Conservation (phyloP, 495 filamentous ascomycete genomes). For the Tuber microsphaerosporum region DNA sequence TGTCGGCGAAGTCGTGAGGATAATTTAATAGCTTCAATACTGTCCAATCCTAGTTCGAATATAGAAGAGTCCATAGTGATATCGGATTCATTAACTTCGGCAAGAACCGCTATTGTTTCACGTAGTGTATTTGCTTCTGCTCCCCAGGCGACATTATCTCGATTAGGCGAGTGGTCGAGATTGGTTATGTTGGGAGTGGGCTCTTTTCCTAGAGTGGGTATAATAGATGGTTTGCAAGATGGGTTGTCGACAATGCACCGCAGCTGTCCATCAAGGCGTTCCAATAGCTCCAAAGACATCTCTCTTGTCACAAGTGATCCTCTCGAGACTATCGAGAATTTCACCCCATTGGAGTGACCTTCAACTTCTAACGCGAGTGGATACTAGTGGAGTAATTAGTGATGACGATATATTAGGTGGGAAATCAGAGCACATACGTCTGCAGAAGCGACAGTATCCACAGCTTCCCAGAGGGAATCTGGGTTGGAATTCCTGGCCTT, state of each 20-base stretch:
- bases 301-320: slow-evolving; percentile 18
- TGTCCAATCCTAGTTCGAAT: slow-evolving; percentile 60
- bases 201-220: not conserved
- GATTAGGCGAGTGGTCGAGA: not conserved
- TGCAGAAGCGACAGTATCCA: slow-evolving; percentile 48
- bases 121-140: slow-evolving; percentile 48
- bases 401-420: not conserved
- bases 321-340: slow-evolving; percentile 51
- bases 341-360: slow-evolving; percentile 45
- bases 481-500: slow-evolving; percentile 24
- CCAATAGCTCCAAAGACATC: slow-evolving; percentile 17
- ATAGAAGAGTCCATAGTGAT: slow-evolving; percentile 54
- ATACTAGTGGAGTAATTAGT: slow-evolving; percentile 47
- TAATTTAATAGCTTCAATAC: slow-evolving; percentile 63
- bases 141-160: slow-evolving; percentile 51
- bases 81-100: slow-evolving; percentile 47
- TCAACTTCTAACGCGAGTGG: slow-evolving; percentile 67
- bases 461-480: slow-evolving; percentile 50
- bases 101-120: slow-evolving; percentile 55
- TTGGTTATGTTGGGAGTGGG: slow-evolving; percentile 4
- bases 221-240: slow-evolving; percentile 3
- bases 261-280: slow-evolving; percentile 21
- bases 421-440: slow-evolving; percentile 45
- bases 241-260: slow-evolving; percentile 18
- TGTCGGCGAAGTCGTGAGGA: slow-evolving; percentile 56